These are phyloP conservation scores for Talaromyces albobiverticillius DNA, from an alignment of 2,329 filamentous ascomycete genomes.

Conservation along the genomic window DNA sequence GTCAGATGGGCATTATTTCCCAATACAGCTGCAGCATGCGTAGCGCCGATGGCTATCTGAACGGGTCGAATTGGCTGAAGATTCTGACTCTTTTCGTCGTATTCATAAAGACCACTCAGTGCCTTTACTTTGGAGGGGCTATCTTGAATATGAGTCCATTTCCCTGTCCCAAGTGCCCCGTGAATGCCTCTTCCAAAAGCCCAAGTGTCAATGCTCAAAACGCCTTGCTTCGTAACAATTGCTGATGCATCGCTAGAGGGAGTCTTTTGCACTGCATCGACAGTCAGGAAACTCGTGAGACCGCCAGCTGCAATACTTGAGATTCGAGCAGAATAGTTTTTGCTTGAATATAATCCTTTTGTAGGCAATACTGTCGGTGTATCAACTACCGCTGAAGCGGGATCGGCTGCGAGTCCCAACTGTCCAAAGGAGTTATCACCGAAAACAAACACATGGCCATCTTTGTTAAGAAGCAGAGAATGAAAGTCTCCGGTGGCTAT, in stretches of 20 bases:
- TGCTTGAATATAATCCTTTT: constrained; percentile 68
- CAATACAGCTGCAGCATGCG: constrained; percentile 80
- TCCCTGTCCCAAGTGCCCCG: constrained; percentile 78
- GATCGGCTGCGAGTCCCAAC: constrained; percentile 72
- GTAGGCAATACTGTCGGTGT: constrained; percentile 69
- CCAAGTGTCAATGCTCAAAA: constrained; percentile 77
- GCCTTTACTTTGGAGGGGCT: constrained; percentile 76
- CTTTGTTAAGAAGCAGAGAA: constrained; percentile 71
- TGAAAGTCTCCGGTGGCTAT: constrained; percentile 86
- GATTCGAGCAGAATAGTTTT: constrained; percentile 61
- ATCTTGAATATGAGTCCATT: constrained; percentile 83
- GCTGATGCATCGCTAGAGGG: constrained; percentile 42
- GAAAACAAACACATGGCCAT: constrained; percentile 78
- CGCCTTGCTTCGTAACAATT: constrained; percentile 57
- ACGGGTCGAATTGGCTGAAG: constrained; percentile 76
- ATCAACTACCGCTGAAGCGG: constrained; percentile 62
- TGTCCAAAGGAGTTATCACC: constrained; percentile 93
- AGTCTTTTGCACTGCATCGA: constrained; percentile 67
- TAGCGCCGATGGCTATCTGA: constrained; percentile 70
- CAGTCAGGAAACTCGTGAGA: constrained; percentile 78
- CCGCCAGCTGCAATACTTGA: constrained; percentile 83
- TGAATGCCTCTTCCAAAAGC: constrained; percentile 82
- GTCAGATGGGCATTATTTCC: constrained; percentile 71
- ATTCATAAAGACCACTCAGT: constrained; percentile 82
- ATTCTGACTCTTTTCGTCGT: constrained; percentile 67